phyloP scores from a whole-genome alignment of 306 rosid genomes.

The Oxytropis ochrocephala region DNA sequence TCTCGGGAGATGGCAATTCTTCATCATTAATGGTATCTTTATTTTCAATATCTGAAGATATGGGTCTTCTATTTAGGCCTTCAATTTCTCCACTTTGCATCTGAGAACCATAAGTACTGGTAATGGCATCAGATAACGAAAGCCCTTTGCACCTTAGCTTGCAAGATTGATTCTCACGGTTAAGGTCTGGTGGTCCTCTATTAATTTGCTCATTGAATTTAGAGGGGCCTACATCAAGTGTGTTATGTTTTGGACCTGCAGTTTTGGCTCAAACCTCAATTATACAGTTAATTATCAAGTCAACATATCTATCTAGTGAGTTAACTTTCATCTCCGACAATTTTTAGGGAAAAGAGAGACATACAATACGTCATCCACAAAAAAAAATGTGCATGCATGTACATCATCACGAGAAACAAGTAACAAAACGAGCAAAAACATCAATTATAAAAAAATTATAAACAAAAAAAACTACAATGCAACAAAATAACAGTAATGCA shows the following conservation, averaged over 20 bases:
- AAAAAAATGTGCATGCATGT: neutral
- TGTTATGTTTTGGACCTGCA: constrained; percentile 37
- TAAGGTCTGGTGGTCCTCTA: constrained; percentile 42
- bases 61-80: constrained; percentile 34
- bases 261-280: constrained; percentile 39
- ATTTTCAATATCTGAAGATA: constrained; percentile 34
- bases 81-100: constrained; percentile 44
- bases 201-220: constrained; percentile 43
- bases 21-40: constrained; percentile 31
- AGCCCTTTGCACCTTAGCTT: constrained; percentile 44
- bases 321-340: constrained; percentile 31
- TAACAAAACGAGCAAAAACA: neutral
- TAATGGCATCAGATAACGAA: constrained; percentile 36
- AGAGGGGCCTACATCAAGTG: constrained; percentile 37
- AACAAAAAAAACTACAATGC: neutral
- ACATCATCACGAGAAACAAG: constrained; percentile 2
- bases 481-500: neutral
- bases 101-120: constrained; percentile 38
- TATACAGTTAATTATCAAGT: constrained; percentile 29
- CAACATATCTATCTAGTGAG: constrained; percentile 29
- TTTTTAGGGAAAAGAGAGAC: constrained; percentile 29
- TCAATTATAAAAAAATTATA: neutral
- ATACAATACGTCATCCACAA: constrained; percentile 6
- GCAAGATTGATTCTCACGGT: constrained; percentile 40
- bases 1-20: constrained; percentile 61